Evolutionary conservation across 2,329 filamentous ascomycete genomes (phyloP), one percentile per base, ranked within the genome.

Genomic region (Sclerotinia nivalis): DNA sequence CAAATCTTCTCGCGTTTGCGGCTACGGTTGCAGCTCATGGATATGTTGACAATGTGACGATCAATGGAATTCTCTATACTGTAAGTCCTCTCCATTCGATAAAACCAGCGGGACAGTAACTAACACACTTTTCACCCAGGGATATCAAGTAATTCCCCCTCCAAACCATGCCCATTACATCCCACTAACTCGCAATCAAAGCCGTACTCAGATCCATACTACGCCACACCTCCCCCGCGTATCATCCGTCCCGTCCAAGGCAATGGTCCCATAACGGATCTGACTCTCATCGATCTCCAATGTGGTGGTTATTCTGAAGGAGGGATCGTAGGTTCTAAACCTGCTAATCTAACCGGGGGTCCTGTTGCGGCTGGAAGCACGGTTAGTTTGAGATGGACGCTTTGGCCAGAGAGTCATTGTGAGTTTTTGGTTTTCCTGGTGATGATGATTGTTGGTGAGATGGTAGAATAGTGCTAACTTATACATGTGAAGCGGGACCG

Each of bases 241-340:
- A 84, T 88, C 76, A 86, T 86, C n/a, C 84, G 87, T 25, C 80
- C 81, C 10, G 83, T 89, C 69, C 82, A 85, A 70, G 86, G 86
- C 50, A 88, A 88, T 77, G 86, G 87, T 4, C 86, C 87, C 0
- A 83, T 89, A 31, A 78, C 84, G 69, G 83, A 88, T 69, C 76
- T 88, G 10, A 82, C 81, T 2, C 80, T 82, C 18, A 80, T 83
- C 69, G 87, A 88, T 72, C 67, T 89, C 10, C 85, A 88, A 75
- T 89, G 87, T 78, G 84, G 84, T 59, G 85, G 85, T 31, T 85
- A 83, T 67, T 80, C 83, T 5, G 84, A 79, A 22, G 83, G 83
- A 10, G 84, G 84, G 28, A 76, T 81, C 69, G 75, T 78, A 7
- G 86, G 84, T 25, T 84, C 84, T 9, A 76, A 78, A 37, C 86